Evolutionary conservation across 2,329 filamentous ascomycete genomes (phyloP).

Genomic region (Tolypocladium nubicola): DNA sequence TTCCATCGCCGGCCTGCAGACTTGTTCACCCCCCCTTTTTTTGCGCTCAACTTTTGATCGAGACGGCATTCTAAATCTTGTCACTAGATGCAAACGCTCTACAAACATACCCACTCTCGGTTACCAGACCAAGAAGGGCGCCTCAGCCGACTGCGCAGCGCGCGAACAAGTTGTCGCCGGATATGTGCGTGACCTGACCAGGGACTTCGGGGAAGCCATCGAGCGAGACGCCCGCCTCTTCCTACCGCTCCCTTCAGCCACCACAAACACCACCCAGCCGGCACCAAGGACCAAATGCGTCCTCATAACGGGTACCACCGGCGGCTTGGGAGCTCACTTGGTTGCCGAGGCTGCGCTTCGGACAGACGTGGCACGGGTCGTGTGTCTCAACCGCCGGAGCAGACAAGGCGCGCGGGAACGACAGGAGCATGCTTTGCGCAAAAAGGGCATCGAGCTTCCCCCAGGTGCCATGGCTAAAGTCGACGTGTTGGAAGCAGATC

Average conservation of each 20-base stretch:
- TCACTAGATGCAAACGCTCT: not conserved
- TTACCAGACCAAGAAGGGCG: not conserved
- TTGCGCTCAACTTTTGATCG: too few species aligned
- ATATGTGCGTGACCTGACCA: not conserved
- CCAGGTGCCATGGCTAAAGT: not conserved
- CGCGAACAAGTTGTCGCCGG: not conserved
- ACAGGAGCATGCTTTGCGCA: conserved; percentile 1
- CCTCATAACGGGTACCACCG: conserved; percentile 27
- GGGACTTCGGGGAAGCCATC: not conserved
- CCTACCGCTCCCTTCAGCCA: not conserved
- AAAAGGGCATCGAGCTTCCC: conserved; percentile 1
- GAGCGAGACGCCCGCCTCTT: not conserved
- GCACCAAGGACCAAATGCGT: conserved; percentile 7
- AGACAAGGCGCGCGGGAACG: not conserved
- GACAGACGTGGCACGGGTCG: conserved; percentile 15
- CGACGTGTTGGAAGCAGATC: conserved; percentile 1
- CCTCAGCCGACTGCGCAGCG: not conserved
- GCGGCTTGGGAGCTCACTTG: conserved; percentile 27
- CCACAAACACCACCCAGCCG: not conserved
- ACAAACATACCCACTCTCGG: not conserved
- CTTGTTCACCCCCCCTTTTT: too few species aligned
- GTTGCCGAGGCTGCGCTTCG: conserved; percentile 15
- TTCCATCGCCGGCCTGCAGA: too few species aligned
- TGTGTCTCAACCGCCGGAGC: conserved; percentile 34
- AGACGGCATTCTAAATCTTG: not conserved